Evolutionary conservation across 768 basidiomycete genomes (phyloP).

Genomic region (Pulveroboletus sp.): DNA sequence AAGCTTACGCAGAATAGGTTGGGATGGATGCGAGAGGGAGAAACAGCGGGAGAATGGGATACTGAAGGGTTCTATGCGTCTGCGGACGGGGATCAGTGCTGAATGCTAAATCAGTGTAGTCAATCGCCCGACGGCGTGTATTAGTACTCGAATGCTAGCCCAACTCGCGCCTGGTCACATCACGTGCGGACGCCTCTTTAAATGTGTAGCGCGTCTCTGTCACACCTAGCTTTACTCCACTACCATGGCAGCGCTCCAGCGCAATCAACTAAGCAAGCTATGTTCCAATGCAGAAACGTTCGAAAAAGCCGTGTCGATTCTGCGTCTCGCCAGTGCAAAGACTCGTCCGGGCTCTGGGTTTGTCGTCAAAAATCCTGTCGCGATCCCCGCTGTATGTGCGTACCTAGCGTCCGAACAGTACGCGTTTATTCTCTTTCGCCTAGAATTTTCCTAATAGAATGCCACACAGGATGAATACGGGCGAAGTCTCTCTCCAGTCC

Average conservation of each 20-base stretch:
- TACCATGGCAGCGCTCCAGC: conserved; percentile 18
- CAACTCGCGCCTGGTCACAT: too few relatives aligned
- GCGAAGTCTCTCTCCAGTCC: conserved; percentile 26
- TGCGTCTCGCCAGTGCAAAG: conserved; percentile 17
- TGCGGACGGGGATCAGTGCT: too few relatives aligned
- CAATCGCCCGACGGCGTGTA: too few relatives aligned
- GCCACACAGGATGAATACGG: conserved; percentile 20
- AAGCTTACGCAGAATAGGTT: too few relatives aligned
- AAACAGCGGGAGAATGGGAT: too few relatives aligned
- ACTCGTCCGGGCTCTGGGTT: conserved; percentile 29
- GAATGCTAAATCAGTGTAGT: too few relatives aligned
- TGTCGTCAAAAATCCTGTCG: conserved; percentile 18
- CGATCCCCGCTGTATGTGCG: conserved; percentile 28
- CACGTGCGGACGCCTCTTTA: too few relatives aligned
- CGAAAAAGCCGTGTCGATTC: conserved; percentile 20
- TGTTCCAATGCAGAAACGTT: conserved; percentile 22
- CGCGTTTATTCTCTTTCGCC: neutral
- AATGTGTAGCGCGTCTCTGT: too few relatives aligned
- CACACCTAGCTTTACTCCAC: neutral
- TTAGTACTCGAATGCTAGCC: too few relatives aligned
- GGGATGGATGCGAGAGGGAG: too few relatives aligned
- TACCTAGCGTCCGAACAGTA: conserved; percentile 31
- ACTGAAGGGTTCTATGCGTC: too few relatives aligned
- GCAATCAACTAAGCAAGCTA: conserved; percentile 14
- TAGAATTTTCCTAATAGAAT: neutral